A percentile compares a stretch with the other conserved stretches of the same genome.
These are phyloP conservation scores for Neoboletus magnificus DNA, from an alignment of 768 basidiomycete species.

Conservation along the genomic window DNA sequence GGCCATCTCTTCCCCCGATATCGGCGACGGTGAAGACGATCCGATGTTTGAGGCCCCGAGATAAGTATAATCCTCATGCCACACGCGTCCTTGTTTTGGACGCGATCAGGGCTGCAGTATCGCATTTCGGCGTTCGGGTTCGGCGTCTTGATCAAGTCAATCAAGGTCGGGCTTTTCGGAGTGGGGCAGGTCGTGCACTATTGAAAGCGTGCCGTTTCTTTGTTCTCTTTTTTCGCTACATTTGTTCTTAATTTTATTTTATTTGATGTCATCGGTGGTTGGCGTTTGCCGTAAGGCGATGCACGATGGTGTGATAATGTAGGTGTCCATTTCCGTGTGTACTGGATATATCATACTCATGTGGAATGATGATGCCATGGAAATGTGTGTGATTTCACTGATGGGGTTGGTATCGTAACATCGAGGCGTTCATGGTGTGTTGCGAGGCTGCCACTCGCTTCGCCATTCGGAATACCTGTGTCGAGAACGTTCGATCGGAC, in stretches of 20 bases:
- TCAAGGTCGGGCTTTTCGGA: neutral
- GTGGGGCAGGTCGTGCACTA: neutral
- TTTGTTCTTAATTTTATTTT: neutral
- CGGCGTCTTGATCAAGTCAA: neutral
- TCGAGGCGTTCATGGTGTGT: neutral
- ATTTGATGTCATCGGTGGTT: neutral
- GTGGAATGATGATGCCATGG: neutral
- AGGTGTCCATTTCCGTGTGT: neutral
- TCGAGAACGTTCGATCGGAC: neutral
- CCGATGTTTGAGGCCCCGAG: neutral
- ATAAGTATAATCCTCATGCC: neutral
- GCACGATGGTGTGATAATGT: neutral
- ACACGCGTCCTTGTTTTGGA: neutral
- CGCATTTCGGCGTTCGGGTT: neutral
- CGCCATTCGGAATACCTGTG: neutral
- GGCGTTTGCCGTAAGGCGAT: neutral
- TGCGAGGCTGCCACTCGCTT: constrained; percentile 15
- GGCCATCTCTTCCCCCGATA: neutral
- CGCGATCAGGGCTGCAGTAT: neutral
- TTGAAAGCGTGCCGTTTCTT: neutral
- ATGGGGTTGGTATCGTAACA: neutral
- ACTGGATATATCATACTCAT: neutral
- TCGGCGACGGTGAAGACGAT: neutral
- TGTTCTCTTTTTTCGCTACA: neutral
- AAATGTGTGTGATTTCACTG: neutral